A percentile compares a stretch with the other conserved stretches of the same genome.
phyloP scores from a whole-genome alignment of 176 grass and related monocot species.

The Lolium rigidum region DNA sequence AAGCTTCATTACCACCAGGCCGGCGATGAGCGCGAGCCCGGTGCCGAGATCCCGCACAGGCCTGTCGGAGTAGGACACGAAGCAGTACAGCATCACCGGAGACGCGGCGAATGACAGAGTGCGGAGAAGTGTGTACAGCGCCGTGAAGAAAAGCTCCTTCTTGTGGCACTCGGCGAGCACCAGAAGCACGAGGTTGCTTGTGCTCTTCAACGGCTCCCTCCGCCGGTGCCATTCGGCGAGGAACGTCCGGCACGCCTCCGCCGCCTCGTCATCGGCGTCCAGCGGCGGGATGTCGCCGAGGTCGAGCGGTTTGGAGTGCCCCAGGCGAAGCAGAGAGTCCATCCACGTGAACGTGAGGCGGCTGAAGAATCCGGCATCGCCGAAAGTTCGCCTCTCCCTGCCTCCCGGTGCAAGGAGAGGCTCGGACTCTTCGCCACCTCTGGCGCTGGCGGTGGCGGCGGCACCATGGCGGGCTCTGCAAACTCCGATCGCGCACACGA shows the following conservation, averaged over 20 bases:
- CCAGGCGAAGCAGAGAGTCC: conserved; percentile 62
- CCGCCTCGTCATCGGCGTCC: conserved; percentile 67
- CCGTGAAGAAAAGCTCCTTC: conserved; percentile 66
- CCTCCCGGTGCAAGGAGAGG: conserved; percentile 44
- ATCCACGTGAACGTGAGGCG: conserved; percentile 77
- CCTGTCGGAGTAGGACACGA: conserved; percentile 62
- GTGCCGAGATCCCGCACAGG: conserved; percentile 31
- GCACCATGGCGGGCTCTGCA: background rate
- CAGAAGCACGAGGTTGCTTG: conserved; percentile 56
- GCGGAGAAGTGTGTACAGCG: conserved; percentile 69
- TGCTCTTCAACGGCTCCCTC: conserved; percentile 14
- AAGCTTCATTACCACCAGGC: conserved; percentile 61
- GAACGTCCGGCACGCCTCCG: conserved; percentile 57
- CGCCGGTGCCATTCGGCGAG: conserved; percentile 54
- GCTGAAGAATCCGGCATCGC: conserved; percentile 60
- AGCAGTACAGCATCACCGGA: conserved; percentile 60
- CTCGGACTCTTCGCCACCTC: conserved; percentile 27
- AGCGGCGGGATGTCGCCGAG: conserved; percentile 65
- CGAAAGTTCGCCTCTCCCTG: conserved; percentile 36
- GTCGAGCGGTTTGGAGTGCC: conserved; percentile 65
- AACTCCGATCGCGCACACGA: conserved; percentile 41
- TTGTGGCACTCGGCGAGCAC: conserved; percentile 64
- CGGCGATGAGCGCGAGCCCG: conserved; percentile 42
- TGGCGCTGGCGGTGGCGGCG: background rate
- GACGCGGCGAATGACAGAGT: conserved; percentile 64